Evolutionary conservation across 139 green algal genomes (phyloP).

Genomic region (Chlorella sp.): DNA sequence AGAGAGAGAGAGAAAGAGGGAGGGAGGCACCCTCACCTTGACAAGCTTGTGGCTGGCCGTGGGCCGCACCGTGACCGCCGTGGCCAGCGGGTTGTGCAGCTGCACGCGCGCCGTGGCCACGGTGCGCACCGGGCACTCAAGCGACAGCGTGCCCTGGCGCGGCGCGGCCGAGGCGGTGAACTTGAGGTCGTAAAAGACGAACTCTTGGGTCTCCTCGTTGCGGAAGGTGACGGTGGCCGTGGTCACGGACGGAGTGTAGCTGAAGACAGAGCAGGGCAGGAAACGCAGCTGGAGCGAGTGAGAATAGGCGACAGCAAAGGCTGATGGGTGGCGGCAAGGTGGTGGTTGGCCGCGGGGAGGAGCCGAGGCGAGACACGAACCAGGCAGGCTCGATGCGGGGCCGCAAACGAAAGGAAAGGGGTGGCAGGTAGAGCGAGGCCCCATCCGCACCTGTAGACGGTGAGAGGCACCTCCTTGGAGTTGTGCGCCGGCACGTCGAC

Average conservation of each 20-base stretch:
- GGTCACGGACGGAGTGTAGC: conserved; percentile 34
- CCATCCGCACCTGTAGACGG: conserved; percentile 26
- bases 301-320: too few species aligned
- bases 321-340: too few species aligned
- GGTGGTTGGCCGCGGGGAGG: too few species aligned
- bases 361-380: too few species aligned
- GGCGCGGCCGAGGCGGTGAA: conserved; percentile 37
- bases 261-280: too few species aligned
- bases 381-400: too few species aligned
- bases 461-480: conserved; percentile 62
- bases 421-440: too few species aligned
- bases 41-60: conserved; percentile 41
- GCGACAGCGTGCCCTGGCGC: conserved; percentile 28
- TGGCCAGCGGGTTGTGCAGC: conserved; percentile 61
- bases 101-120: conserved; percentile 24
- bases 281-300: too few species aligned
- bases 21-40: too few species aligned
- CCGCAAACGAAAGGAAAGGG: too few species aligned
- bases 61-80: conserved; percentile 31
- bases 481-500: conserved; percentile 59
- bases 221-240: conserved; percentile 58
- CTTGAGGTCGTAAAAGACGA: conserved; percentile 63
- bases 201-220: conserved; percentile 69
- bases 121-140: conserved; percentile 65
- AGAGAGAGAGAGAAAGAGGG: too few species aligned